Evolutionary conservation across 2,329 filamentous ascomycete genomes (phyloP), one percentile per base, ranked within the genome.

Genomic region (Cadophora sp.): DNA sequence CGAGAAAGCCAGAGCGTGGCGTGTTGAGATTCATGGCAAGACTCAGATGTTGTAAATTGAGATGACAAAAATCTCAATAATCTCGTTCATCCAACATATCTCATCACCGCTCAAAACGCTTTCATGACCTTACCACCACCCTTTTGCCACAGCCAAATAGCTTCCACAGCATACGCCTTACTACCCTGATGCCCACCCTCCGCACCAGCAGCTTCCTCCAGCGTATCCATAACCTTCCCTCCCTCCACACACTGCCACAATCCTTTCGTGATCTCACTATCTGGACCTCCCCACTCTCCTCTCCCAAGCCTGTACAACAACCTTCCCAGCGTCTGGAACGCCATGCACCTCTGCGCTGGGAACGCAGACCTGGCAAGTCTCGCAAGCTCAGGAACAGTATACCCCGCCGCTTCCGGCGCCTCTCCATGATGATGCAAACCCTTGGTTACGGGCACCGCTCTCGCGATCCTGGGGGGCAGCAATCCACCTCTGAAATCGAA

Each of bases 381-480:
- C 1, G 93, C 90, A 1, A 99, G 84, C 79, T 99, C 96, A 0
- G 89, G 88, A 34, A 99, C 87, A 0, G 96, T 98, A 80, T 99
- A 99, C 0, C 96, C 96, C 0, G 96, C 96, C 1, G 94, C 93
- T 79, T 97, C 93, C 19, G 96, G 96, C 1, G 95, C 94, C 68
- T 94, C 89, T 71, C 92, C 94, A 79, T 99, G 96, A 79, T 99
- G 95, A 79, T 99, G 96, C 16, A 99, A 85, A 0, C 96, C 96
- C 68, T 91, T 87, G 14, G 89, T 90, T 0, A 88, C 88, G 5
- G 95, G 92, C 29, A 98, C 89, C 1, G 87, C 83, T 65, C 94
- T 86, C 29, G 93, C 89, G 40, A 89, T 86, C 60, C 88, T 85
- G 0, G 96, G 96, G 0, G 95, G 89, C 14, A 99, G 85, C 2